Evolutionary conservation across 1,284 basidiomycete genomes (phyloP).

Genomic region (Heterobasidion parviporum): DNA sequence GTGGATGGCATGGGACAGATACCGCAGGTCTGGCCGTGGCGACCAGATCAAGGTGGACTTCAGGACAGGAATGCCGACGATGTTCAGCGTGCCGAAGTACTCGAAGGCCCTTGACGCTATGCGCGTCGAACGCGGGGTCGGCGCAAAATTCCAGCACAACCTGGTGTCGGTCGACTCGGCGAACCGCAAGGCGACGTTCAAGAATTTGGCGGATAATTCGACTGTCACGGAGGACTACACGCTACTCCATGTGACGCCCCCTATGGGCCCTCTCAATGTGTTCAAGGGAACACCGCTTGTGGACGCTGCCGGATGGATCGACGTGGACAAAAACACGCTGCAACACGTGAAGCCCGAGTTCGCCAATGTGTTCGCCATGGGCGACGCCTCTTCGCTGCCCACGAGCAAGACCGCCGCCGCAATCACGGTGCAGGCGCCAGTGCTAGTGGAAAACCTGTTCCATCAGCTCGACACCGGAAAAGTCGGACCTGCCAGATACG

Average conservation of each 20-base stretch:
- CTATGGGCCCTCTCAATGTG: conserved; percentile 82
- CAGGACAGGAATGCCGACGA: conserved; percentile 87
- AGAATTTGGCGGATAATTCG: conserved; percentile 54
- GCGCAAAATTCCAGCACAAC: conserved; percentile 79
- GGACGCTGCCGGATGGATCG: conserved; percentile 82
- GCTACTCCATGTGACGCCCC: conserved; percentile 83
- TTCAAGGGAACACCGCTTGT: conserved; percentile 77
- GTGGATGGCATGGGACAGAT: conserved; percentile 91
- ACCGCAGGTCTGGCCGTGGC: conserved; percentile 47
- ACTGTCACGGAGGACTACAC: conserved; percentile 72
- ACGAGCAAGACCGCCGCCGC: conserved; percentile 97
- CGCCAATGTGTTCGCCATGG: conserved; percentile 82
- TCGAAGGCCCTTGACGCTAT: conserved; percentile 78
- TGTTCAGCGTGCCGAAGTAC: conserved; percentile 93
- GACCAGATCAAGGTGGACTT: conserved; percentile 71
- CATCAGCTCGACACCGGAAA: conserved; percentile 67
- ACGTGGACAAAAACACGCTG: conserved; percentile 75
- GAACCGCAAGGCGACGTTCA: conserved; percentile 80
- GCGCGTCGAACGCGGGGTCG: conserved; percentile 74
- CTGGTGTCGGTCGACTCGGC: conserved; percentile 66
- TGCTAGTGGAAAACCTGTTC: conserved; percentile 85
- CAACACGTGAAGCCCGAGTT: conserved; percentile 77
- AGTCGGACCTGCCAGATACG: conserved; percentile 60
- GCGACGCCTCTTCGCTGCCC: conserved; percentile 86
- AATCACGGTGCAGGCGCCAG: conserved; percentile 87